Evolutionary conservation across 225 moss, liverwort and hornwort genomes (phyloP).

Genomic region (Sphagnum contortum): DNA sequence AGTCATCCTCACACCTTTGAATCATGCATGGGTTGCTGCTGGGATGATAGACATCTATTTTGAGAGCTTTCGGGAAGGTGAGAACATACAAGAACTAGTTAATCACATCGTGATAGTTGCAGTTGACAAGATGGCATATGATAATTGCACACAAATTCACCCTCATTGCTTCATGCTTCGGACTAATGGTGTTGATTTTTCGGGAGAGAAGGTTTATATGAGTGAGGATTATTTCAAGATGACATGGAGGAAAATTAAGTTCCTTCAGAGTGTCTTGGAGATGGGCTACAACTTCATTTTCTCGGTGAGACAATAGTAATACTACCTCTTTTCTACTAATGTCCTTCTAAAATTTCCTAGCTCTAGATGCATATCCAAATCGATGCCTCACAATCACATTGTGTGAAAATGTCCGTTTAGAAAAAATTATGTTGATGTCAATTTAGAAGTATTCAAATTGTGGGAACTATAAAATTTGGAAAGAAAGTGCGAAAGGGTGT

Average conservation of each 20-base stretch:
- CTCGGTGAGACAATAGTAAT: slow-evolving; percentile 33
- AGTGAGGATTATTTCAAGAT: slow-evolving; percentile 70
- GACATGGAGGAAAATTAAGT: slow-evolving; percentile 86
- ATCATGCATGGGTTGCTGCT: slow-evolving; percentile 76
- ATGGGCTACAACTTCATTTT: slow-evolving; percentile 79
- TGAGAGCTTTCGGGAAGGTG: slow-evolving; percentile 58
- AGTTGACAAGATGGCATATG: slow-evolving; percentile 49
- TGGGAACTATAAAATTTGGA: not conserved
- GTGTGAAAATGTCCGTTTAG: no score
- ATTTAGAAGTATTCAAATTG: no score
- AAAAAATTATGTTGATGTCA: no score
- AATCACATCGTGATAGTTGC: slow-evolving; percentile 61
- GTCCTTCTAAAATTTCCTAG: not conserved
- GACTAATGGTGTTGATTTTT: slow-evolving; percentile 79
- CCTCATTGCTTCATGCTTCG: slow-evolving; percentile 61
- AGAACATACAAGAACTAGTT: slow-evolving; percentile 33
- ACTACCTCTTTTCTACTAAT: not conserved
- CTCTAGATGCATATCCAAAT: no score
- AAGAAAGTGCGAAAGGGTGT: not conserved
- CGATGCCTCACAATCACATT: not conserved
- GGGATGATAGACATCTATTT: slow-evolving; percentile 83
- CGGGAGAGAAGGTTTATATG: slow-evolving; percentile 68
- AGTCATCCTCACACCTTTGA: slow-evolving; percentile 75
- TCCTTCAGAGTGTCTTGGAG: slow-evolving; percentile 59
- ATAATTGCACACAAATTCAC: slow-evolving; percentile 57